These are phyloP conservation scores for Paramecium caudatum DNA, from an alignment of 73 alveolate genomes.

Conservation along the genomic window DNA sequence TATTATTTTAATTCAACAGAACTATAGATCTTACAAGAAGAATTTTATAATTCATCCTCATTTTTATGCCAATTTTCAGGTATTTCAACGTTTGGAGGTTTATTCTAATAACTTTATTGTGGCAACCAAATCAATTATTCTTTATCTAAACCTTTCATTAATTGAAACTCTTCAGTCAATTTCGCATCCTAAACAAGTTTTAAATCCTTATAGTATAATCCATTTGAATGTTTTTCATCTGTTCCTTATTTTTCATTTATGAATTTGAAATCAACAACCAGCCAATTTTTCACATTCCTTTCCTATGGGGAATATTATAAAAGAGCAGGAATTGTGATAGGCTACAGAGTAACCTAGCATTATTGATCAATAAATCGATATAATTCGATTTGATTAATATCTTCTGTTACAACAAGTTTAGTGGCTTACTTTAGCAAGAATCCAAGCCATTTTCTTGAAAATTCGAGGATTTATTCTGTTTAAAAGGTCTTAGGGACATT, in stretches of 20 bases:
- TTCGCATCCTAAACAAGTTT: neutral
- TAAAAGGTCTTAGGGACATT: neutral
- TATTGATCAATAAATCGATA: neutral
- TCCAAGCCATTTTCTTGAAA: slow-evolving; percentile 22
- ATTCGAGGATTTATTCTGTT: neutral
- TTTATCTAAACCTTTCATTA: neutral
- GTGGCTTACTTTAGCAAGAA: neutral
- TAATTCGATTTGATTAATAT: neutral
- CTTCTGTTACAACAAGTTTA: neutral
- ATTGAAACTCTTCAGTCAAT: neutral
- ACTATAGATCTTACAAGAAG: slow-evolving; percentile 21
- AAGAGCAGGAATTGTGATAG: neutral
- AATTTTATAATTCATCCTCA: neutral
- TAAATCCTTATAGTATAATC: neutral
- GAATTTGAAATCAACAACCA: neutral
- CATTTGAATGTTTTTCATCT: neutral
- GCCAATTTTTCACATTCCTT: neutral
- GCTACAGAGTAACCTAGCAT: slow-evolving; percentile 21
- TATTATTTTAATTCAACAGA: slow-evolving; percentile 41
- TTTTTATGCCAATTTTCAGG: slow-evolving; percentile 9
- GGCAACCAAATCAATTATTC: slow-evolving; percentile 34
- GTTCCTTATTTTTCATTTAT: neutral
- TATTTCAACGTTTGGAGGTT: too few species aligned
- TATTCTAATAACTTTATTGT: neutral
- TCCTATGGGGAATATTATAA: neutral